phyloP scores from a whole-genome alignment of 1,284 basidiomycete genomes.

The Phenoliferia sp. region DNA sequence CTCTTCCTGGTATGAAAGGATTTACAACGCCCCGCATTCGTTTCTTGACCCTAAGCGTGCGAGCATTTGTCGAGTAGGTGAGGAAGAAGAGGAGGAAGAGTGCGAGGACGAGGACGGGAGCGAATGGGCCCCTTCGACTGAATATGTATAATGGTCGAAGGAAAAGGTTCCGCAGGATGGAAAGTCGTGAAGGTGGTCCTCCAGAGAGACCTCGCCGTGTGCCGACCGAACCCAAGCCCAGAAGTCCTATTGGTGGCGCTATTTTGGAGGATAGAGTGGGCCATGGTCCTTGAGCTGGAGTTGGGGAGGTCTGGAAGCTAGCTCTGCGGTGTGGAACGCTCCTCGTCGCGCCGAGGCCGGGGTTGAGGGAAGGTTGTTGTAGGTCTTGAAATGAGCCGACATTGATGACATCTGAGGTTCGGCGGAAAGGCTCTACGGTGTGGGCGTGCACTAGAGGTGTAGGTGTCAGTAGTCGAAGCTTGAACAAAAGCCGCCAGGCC shows the following conservation, averaged over 20 bases:
- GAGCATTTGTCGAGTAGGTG: constrained; percentile 25
- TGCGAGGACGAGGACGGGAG: constrained; percentile 22
- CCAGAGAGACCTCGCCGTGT: constrained; percentile 10
- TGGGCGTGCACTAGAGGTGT: constrained; percentile 1
- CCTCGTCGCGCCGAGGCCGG: too few species aligned
- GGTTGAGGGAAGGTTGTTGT: too few species aligned
- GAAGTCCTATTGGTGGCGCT: constrained; percentile 13
- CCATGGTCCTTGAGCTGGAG: background rate
- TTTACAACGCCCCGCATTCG: constrained; percentile 32
- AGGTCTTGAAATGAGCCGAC: background rate
- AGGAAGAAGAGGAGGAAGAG: constrained; percentile 30
- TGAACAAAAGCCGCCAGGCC: background rate
- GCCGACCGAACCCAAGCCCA: too few species aligned
- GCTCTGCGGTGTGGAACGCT: too few species aligned
- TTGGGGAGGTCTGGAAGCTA: background rate
- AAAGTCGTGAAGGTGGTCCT: background rate
- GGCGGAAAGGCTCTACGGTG: constrained; percentile 22
- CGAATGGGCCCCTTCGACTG: constrained; percentile 19
- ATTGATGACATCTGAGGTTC: constrained; percentile 1
- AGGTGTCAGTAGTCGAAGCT: background rate
- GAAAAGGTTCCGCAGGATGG: background rate
- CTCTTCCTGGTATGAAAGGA: constrained; percentile 9
- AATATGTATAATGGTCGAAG: constrained; percentile 27
- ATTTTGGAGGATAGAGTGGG: background rate
- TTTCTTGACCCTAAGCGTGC: constrained; percentile 29